Percentiles rank a stretch among this genome's conserved stretches.
phyloP scores from a whole-genome alignment of 192 early-diverging fungal species.

The Mortierella claussenii region DNA sequence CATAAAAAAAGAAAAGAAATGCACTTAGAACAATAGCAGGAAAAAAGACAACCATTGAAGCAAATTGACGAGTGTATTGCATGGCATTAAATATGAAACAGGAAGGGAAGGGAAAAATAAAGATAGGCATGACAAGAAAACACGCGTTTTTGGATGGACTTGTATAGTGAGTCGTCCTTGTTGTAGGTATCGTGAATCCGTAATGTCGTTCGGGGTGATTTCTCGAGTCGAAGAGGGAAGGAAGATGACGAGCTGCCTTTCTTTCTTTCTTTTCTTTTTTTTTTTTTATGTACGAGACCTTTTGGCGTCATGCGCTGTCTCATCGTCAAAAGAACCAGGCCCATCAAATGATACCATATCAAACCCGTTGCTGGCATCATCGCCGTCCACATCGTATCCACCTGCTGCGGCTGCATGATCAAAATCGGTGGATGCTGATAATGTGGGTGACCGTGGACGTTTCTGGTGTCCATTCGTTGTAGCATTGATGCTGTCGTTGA shows the following conservation, averaged over 20 bases:
- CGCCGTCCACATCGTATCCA: conserved; percentile 40
- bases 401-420: conserved; percentile 18
- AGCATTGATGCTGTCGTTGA: conserved; percentile 4
- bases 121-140: too few species aligned
- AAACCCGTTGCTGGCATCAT: conserved; percentile 35
- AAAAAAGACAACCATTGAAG: too few species aligned
- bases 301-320: conserved; percentile 31
- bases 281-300: conserved; percentile 37
- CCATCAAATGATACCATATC: conserved; percentile 50
- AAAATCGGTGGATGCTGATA: conserved; percentile 2
- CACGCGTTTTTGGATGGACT: too few species aligned
- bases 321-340: conserved; percentile 48
- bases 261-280: conserved; percentile 11
- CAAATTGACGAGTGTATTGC: too few species aligned
- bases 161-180: too few species aligned
- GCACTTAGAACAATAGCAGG: too few species aligned
- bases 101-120: too few species aligned
- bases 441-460: conserved; percentile 45
- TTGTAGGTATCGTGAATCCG: too few species aligned
- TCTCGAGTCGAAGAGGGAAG: too few species aligned
- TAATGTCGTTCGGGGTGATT: too few species aligned
- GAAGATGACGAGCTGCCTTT: too few species aligned
- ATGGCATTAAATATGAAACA: too few species aligned
- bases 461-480: conserved; percentile 35
- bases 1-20: conserved; percentile 3